phyloP scores from a whole-genome alignment of 768 basidiomycete species.

The Peribolospora kevripleyi region DNA sequence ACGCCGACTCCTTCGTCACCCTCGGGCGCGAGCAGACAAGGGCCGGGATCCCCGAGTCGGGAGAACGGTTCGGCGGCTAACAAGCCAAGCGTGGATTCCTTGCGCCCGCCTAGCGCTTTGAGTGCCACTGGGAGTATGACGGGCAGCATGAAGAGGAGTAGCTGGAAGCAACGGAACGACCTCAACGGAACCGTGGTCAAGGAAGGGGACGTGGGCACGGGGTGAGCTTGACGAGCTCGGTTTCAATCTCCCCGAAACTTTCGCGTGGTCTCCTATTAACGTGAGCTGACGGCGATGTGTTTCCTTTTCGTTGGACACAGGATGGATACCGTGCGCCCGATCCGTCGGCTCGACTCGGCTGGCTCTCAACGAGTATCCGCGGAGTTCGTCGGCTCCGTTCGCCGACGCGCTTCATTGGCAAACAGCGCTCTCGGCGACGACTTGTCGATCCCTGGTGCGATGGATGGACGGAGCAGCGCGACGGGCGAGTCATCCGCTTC shows the following conservation, averaged over 20 bases:
- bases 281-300: too few species aligned
- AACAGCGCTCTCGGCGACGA: neutral
- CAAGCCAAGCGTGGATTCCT: neutral
- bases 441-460: neutral
- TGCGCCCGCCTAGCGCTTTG: neutral
- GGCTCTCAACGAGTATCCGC: conserved; percentile 51
- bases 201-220: conserved; percentile 10
- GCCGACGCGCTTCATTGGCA: neutral
- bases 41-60: neutral
- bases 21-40: neutral
- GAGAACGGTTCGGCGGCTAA: neutral
- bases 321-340: conserved; percentile 69
- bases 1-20: neutral
- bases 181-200: conserved; percentile 12
- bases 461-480: too few species aligned
- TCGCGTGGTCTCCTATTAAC: too few species aligned
- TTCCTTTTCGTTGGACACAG: conserved; percentile 4
- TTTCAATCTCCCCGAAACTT: neutral
- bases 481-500: conserved; percentile 24
- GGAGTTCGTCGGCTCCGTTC: conserved; percentile 41
- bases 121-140: neutral
- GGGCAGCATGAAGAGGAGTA: neutral
- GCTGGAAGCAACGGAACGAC: conserved; percentile 5
- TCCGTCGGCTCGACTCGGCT: conserved; percentile 67
- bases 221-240: conserved; percentile 3